Evolutionary conservation across 108 stramenopile genomes (phyloP).

Genomic region (Cyclotella sp.): DNA sequence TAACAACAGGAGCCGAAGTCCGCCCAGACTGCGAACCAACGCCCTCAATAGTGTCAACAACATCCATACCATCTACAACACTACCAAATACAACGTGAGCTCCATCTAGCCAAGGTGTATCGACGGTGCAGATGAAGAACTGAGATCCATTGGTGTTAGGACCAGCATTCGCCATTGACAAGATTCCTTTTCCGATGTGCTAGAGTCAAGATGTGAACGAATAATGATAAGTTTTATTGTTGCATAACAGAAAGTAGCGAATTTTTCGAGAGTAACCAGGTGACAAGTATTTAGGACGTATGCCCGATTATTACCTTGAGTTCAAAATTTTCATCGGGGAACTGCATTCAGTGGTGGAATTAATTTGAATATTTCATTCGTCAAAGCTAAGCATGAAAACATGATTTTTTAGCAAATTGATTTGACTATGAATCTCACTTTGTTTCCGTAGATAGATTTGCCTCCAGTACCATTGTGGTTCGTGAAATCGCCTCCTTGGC

Average conservation of each 20-base stretch:
- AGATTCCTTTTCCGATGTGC: constrained; percentile 75
- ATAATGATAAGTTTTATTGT: neutral
- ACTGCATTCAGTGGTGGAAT: constrained; percentile 41
- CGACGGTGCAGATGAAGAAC: constrained; percentile 96
- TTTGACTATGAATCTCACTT: constrained; percentile 16
- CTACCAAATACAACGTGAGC: constrained; percentile 90
- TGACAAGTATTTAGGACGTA: neutral
- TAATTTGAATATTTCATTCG: neutral
- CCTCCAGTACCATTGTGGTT: constrained; percentile 93
- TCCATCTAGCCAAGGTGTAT: constrained; percentile 94
- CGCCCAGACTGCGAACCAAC: constrained; percentile 75
- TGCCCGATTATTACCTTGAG: constrained; percentile 55
- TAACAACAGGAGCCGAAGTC: constrained; percentile 65
- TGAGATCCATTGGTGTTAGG: constrained; percentile 72
- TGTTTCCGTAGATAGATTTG: constrained; percentile 67
- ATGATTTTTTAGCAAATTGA: neutral
- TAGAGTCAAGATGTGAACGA: constrained; percentile 13
- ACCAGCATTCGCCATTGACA: constrained; percentile 93
- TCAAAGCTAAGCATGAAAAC: too few species aligned
- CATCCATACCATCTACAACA: constrained; percentile 79
- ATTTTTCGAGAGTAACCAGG: neutral
- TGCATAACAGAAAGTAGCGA: neutral
- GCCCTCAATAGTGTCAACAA: constrained; percentile 84
- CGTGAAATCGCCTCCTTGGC: constrained; percentile 97
- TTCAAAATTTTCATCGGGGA: constrained; percentile 96